These are phyloP conservation scores for Fermentozyma sake DNA, from an alignment of 1,139 yeast genomes.

Conservation along the genomic window DNA sequence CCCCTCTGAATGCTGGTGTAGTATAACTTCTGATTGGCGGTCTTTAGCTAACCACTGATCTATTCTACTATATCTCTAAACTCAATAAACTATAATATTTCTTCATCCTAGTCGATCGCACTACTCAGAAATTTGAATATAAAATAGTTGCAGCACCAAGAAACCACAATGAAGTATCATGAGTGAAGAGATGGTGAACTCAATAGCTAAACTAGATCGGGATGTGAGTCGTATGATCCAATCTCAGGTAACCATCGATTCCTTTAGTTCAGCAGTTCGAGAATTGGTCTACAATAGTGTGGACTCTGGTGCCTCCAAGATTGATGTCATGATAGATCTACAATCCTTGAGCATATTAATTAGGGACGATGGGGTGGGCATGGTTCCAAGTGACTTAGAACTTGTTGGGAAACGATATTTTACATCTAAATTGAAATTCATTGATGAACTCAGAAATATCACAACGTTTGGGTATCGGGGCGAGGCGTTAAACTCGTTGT, in stretches of 20 bases:
- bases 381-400: constrained; percentile 51
- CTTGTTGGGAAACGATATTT: constrained; percentile 62
- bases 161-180: background rate
- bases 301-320: constrained; percentile 65
- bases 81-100: no score
- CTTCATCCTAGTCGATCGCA: no score
- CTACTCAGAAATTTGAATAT: background rate
- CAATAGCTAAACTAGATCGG: constrained; percentile 2
- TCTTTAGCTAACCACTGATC: no score
- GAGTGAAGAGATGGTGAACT: background rate
- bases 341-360: constrained; percentile 57
- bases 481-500: constrained; percentile 71
- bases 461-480: constrained; percentile 74
- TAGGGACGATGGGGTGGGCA: constrained; percentile 77
- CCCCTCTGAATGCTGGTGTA: no score
- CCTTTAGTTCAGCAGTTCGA: constrained; percentile 44
- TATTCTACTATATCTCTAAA: no score
- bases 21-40: no score
- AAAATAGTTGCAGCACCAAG: background rate
- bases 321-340: constrained; percentile 62
- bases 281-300: constrained; percentile 78
- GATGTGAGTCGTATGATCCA: constrained; percentile 1
- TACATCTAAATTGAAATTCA: constrained; percentile 60
- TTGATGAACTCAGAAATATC: constrained; percentile 46
- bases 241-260: constrained; percentile 5